Evolutionary conservation across 2,329 filamentous ascomycete species (phyloP).

Genomic region (Sphaerulina vaccinii): DNA sequence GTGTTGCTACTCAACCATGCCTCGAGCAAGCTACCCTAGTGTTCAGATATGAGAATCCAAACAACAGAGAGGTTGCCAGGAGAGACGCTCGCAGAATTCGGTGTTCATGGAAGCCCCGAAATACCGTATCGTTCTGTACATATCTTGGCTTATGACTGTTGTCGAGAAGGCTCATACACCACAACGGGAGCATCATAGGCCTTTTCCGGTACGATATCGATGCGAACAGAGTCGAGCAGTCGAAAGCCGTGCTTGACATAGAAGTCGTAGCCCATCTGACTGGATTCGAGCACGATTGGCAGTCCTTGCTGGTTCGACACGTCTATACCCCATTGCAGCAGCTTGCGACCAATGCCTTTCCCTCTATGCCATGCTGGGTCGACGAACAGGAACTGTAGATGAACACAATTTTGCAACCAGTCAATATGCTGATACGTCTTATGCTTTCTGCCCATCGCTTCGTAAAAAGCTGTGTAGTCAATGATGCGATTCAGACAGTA

Average conservation of each 20-base stretch:
- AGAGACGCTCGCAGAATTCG: not conserved
- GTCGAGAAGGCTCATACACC: constrained; percentile 14
- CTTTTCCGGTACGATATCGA: constrained; percentile 24
- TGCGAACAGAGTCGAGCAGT: constrained; percentile 15
- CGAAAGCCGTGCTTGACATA: constrained; percentile 25
- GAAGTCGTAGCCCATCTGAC: constrained; percentile 22
- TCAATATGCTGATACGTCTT: constrained; percentile 14
- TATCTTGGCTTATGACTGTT: no score
- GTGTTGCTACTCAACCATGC: no score
- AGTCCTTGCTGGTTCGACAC: constrained; percentile 13
- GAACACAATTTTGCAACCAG: constrained; percentile 15
- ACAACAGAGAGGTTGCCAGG: no score
- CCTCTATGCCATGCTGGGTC: constrained; percentile 23
- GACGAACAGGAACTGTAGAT: constrained; percentile 25
- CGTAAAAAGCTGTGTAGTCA: constrained; percentile 16
- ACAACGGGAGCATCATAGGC: constrained; percentile 25
- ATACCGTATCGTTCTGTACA: no score
- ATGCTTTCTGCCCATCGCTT: constrained; percentile 15
- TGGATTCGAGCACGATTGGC: constrained; percentile 22
- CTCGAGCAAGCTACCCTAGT: no score
- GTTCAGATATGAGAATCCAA: no score
- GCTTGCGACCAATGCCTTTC: constrained; percentile 16
- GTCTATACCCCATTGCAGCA: constrained; percentile 24
- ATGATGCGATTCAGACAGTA: constrained; percentile 22
- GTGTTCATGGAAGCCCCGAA: not conserved